Evolutionary conservation across 345 rosid species (phyloP), one percentile per base, ranked within the genome.

Genomic region (Rubroshorea leprosula): DNA sequence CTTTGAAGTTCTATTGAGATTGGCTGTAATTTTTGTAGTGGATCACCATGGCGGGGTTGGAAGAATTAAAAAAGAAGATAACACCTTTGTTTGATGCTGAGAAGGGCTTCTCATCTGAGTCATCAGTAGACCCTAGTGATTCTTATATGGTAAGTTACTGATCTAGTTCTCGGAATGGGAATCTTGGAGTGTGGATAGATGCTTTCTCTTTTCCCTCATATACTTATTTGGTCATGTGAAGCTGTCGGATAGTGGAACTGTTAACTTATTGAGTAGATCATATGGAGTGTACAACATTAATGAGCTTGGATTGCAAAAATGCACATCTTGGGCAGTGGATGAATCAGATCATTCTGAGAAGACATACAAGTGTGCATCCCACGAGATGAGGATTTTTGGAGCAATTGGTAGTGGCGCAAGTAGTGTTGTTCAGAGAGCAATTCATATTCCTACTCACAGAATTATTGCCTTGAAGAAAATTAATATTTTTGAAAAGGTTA

Each of bases 341-440:
- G 92, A 83, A 55, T 58, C 78, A 0, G 97, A 87, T 44, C 76
- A 66, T 20, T 62, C 68, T 0, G 95, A 89, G 74, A 92, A 83
- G 46, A 89, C 89, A 0, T 92, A 84, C 66, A 78, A 70, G 49
- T 89, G 96, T 80, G 98, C 96, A 55, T 92, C 98, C 7, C 75
- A 80, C 51, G 98, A 92, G 75, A 92, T 92, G 98, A 73, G 87
- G 60, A 72, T 81, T 61, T 92, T 83, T 55, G 98, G 98, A 62
- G 87, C 96, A 51, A 92, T 92, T 50, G 96, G 98, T 22, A 89
- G 89, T 53, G 96, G 96, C 44, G 98, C 98, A 21, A 92, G 98
- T 72, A 92, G 98, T 43, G 93, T 92, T 59, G 98, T 92, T 69
- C 98, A 83, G 74, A 84, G 98, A 66, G 98, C 96, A 64, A 78